phyloP scores from a whole-genome alignment of 306 rosid species.

The Prunus armeniaca region DNA sequence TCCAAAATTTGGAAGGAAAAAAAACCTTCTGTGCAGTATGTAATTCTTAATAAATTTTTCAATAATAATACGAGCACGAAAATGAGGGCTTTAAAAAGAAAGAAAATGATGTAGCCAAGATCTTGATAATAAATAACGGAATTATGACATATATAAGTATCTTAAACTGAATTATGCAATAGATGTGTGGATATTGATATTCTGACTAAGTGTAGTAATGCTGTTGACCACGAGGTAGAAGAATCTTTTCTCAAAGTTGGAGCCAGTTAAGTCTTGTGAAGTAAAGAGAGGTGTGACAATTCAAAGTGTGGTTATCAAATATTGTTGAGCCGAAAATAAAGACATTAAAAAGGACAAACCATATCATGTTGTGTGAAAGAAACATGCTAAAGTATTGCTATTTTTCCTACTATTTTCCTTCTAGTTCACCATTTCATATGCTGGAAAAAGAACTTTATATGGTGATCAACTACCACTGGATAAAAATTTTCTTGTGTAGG shows the following conservation, averaged over 20 bases:
- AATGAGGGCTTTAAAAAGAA: background rate
- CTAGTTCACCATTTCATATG: background rate
- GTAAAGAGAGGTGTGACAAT: no score
- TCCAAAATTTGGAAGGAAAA: background rate
- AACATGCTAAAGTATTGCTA: background rate
- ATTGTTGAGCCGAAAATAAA: no score
- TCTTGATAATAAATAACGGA: background rate
- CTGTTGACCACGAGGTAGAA: no score
- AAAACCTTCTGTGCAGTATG: background rate
- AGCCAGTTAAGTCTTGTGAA: no score
- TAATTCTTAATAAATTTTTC: background rate
- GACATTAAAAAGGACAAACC: no score
- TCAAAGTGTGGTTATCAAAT: no score
- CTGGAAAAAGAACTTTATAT: background rate
- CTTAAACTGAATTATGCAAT: background rate
- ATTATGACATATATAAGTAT: background rate
- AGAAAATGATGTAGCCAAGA: background rate
- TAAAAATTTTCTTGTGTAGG: slow-evolving; percentile 40
- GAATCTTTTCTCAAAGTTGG: no score
- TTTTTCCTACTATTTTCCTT: background rate
- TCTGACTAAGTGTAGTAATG: no score
- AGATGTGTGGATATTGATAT: background rate
- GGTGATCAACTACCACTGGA: background rate
- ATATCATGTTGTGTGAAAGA: background rate
- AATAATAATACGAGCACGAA: background rate